phyloP scores from a whole-genome alignment of 176 grass and related monocot species.

The Olyra latifolia region DNA sequence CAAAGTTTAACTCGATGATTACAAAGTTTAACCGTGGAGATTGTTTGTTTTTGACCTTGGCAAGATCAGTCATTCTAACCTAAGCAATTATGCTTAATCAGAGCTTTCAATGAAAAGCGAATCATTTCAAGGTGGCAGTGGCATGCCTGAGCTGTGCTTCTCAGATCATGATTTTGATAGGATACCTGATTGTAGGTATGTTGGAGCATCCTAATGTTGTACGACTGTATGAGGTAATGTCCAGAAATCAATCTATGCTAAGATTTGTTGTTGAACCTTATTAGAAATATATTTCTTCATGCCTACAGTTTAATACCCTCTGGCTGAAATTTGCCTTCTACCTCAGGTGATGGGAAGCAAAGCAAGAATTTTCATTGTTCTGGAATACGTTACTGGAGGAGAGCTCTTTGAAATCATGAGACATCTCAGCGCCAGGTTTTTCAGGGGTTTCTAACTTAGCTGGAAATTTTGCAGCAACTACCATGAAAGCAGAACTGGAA shows the following conservation, averaged over 20 bases:
- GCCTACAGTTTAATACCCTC: neutral
- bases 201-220: constrained; percentile 99
- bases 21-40: too few species aligned
- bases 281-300: neutral
- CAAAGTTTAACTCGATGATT: too few species aligned
- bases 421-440: constrained; percentile 26
- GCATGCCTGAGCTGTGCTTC: too few species aligned
- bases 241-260: neutral
- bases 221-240: constrained; percentile 77
- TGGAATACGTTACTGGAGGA: constrained; percentile 95
- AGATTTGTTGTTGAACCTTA: constrained; percentile 14
- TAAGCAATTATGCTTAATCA: too few species aligned
- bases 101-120: too few species aligned
- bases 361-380: constrained; percentile 93
- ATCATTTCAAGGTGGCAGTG: too few species aligned
- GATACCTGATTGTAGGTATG: too few species aligned
- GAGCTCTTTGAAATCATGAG: constrained; percentile 86
- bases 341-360: constrained; percentile 99
- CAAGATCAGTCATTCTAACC: too few species aligned
- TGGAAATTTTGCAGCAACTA: constrained; percentile 68
- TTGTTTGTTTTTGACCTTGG: too few species aligned
- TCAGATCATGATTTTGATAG: too few species aligned
- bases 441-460: constrained; percentile 30
- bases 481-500: constrained; percentile 84
- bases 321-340: constrained; percentile 20